phyloP scores from a whole-genome alignment of 116 monocot species.

The Posidonia oceanica region DNA sequence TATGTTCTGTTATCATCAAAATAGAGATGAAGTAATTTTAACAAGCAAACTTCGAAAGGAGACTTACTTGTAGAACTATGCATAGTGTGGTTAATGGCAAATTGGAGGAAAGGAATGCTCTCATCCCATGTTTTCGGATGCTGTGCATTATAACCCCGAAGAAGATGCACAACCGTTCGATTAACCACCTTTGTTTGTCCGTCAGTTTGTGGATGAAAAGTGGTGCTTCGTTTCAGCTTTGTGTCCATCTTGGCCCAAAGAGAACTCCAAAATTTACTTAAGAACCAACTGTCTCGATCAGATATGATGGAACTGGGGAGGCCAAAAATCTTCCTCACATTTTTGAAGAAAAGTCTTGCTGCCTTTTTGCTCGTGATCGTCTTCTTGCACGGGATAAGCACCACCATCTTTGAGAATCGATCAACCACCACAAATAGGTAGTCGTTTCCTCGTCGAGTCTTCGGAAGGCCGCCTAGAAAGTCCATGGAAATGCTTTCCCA shows the following conservation, averaged over 20 bases:
- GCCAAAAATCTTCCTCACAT: background rate
- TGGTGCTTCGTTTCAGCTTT: background rate
- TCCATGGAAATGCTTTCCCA: constrained; percentile 11
- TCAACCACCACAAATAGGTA: constrained; percentile 22
- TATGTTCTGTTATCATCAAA: too few species aligned
- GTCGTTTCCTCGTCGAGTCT: constrained; percentile 6
- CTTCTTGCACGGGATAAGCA: constrained; percentile 13
- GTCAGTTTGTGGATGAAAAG: background rate
- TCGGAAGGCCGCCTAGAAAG: constrained; percentile 7
- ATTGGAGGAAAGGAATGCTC: too few species aligned
- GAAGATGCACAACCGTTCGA: too few species aligned
- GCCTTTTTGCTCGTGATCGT: constrained; percentile 3
- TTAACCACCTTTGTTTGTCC: background rate
- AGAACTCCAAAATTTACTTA: background rate
- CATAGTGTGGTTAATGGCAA: too few species aligned
- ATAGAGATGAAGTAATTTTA: too few species aligned
- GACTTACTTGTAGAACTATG: too few species aligned
- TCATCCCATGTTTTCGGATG: too few species aligned
- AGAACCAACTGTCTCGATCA: background rate
- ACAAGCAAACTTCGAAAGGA: too few species aligned
- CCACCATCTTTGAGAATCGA: constrained; percentile 18
- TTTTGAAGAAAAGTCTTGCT: background rate
- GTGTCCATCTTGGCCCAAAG: background rate
- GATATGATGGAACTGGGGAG: constrained; percentile 1
- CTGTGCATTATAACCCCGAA: too few species aligned